Evolutionary conservation across 164 flowering plant species (phyloP).

Genomic region (Magnolia kwangsiensis): DNA sequence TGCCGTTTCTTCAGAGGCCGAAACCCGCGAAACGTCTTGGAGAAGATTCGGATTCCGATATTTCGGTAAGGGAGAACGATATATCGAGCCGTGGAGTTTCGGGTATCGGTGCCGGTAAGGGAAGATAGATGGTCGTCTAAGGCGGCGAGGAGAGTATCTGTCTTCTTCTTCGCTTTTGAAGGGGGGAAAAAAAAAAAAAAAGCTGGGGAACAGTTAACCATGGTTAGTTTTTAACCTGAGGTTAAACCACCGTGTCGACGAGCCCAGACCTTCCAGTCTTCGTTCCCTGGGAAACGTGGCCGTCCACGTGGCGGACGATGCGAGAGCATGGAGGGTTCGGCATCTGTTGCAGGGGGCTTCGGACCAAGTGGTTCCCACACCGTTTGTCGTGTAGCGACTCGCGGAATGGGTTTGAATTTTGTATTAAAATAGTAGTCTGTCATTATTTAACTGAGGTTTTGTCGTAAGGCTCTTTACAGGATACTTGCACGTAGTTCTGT

Average conservation of each 20-base stretch:
- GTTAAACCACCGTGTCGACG: background rate
- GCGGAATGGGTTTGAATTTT: background rate
- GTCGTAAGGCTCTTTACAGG: too few relatives aligned
- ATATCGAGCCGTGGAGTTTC: background rate
- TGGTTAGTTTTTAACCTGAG: background rate
- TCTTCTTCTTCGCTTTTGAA: background rate
- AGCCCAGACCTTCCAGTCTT: background rate
- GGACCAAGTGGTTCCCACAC: background rate
- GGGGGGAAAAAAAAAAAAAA: background rate
- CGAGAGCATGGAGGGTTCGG: background rate
- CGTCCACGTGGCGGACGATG: conserved; percentile 17
- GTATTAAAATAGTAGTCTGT: too few relatives aligned
- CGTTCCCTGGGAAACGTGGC: background rate
- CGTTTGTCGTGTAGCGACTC: conserved; percentile 10
- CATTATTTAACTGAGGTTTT: too few relatives aligned
- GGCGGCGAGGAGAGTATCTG: background rate
- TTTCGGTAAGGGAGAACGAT: background rate
- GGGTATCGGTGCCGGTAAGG: background rate
- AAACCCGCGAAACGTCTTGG: background rate
- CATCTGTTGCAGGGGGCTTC: conserved; percentile 5
- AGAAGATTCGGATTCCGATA: background rate
- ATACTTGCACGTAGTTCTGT: too few relatives aligned
- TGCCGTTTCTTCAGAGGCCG: background rate
- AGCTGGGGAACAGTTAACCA: background rate
- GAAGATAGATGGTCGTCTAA: background rate